phyloP scores from a whole-genome alignment of 1,284 basidiomycete genomes.

The Fistulinella staudtii region DNA sequence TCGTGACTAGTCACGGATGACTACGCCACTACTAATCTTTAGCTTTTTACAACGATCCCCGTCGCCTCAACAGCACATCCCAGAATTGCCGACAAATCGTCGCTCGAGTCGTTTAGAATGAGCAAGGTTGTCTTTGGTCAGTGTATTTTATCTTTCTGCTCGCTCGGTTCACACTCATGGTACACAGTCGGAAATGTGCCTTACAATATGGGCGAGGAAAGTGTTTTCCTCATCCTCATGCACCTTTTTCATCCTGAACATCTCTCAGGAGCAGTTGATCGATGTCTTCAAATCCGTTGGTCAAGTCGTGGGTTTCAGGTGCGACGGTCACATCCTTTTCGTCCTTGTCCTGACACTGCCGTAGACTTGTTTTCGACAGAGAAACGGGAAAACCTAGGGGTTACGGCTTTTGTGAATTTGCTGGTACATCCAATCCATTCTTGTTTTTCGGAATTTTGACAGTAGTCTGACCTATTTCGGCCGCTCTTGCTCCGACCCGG shows the following conservation, averaged over 20 bases:
- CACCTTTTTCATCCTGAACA: constrained; percentile 10
- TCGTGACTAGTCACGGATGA: background rate
- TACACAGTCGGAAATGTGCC: constrained; percentile 79
- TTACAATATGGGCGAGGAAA: constrained; percentile 77
- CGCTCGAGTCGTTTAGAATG: constrained; percentile 12
- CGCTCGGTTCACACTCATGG: constrained; percentile 2
- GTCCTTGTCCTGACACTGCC: constrained; percentile 1
- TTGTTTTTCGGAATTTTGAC: constrained; percentile 25
- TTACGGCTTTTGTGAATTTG: constrained; percentile 97
- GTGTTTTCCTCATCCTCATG: constrained; percentile 14
- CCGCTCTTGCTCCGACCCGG: constrained; percentile 15
- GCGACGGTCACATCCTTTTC: background rate
- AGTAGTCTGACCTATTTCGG: constrained; percentile 39
- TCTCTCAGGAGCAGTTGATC: constrained; percentile 66
- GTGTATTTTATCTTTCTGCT: constrained; percentile 3
- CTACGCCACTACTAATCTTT: too few relatives aligned
- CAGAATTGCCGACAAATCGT: background rate
- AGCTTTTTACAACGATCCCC: too few relatives aligned
- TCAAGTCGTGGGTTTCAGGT: constrained; percentile 86
- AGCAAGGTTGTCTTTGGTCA: constrained; percentile 35
- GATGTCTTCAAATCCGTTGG: constrained; percentile 85
- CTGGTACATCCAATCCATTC: constrained; percentile 62
- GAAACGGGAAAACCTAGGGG: constrained; percentile 96
- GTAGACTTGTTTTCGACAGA: constrained; percentile 90
- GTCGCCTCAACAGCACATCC: too few relatives aligned